Base-by-base conservation (phyloP, 768 basidiomycete genomes). In the Chlorophyllum brunneum region DNA sequence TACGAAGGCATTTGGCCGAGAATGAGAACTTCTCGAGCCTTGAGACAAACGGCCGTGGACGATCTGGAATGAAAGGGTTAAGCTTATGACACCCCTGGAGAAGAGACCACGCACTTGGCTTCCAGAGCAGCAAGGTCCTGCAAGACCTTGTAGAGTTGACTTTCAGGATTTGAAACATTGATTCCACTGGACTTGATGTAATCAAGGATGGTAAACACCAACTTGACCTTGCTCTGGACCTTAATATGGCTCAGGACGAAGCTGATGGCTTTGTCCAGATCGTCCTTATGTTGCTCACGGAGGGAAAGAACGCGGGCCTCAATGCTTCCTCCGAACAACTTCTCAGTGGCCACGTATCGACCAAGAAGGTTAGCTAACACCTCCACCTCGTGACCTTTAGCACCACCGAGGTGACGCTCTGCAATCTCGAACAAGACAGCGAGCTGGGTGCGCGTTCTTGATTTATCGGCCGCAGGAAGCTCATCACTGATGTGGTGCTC, bases 1-100 rank as follows among this genome's bases (percentile, higher is more conserved):
- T 92, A 95, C 11, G 94, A 95, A 4, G 97, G 97, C 82, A 99
- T 88, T 66, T 95, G 92, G 41, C 91, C 92, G 27, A 92, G 79
- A 62, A 99, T 98, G 41, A 98, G 79, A 5, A 97, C 97, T 73
- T 99, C 97, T 40, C 97, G 89, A 36, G 97, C 97, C 70, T 95
- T 98, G 57, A 99, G 71, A 2, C 95, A 81, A 30, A 98, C 95
- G 50, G 86, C 77, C 26, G 84, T 90, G n/a, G 95, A 95, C 5
- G 92, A 92, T 63, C 88, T 91, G 58, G 39, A 50, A 24, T 53
- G 39, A 4, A 34, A 41, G 26, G 48, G 48, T 51, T 44, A 51
- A 38, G 27, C 31, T 18, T 27, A 39, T 22, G 27, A 42, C 11
- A 4, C 6, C 38, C 3, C 31, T 15, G n/a, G 26, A 54, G 40